Base-by-base conservation (phyloP, 176 grass and related monocot species). In the Avena atlantica region DNA sequence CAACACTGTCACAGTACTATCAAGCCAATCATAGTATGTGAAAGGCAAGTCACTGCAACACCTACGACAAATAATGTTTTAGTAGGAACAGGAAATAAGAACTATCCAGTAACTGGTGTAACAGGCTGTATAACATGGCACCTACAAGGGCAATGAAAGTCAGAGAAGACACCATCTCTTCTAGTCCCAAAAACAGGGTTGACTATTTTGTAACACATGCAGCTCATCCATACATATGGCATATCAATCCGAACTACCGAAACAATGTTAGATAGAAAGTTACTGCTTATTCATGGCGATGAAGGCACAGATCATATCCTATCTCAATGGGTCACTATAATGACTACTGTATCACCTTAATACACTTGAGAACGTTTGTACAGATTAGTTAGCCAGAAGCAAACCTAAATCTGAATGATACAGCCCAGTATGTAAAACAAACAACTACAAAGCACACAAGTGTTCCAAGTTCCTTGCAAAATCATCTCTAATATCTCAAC, bases 401-500 rank as follows among this genome's bases (percentile, higher is more conserved):
- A 49, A 27, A 13, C 58, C 1, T 48, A 81, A 48, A 75, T 86
- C 47, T 47, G 81, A 85, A 66, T 53, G 47, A 19, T 10, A 36
- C 67, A 57, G 52, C 34, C 69, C 13, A 12, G 12, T 59, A 0
- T 2, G 64, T 12, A 65, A 14, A 59, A 85, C 3, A 42, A 85
- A 72, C 10, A 61, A 57, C 4, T 25, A 81, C 5, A 81, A 76
- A 78, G 19, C 31, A 63, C 23, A 85, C 1, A 45, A 57, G 31
- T n/a, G 19, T 25, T 60, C 9, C 36, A 24, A 69, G 44, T 17
- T 2, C 14, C 15, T 52, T 82, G 25, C 63, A 37, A 76, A 81
- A 48, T 70, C 53, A n/a, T 88, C 6, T 14, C 45, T 49, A 20
- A 6, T 47, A 57, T n/a, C 29, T 6, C 20, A 88, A 63, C 52